phyloP scores from a whole-genome alignment of 768 basidiomycete genomes.

The Glaciozyma martinii region DNA sequence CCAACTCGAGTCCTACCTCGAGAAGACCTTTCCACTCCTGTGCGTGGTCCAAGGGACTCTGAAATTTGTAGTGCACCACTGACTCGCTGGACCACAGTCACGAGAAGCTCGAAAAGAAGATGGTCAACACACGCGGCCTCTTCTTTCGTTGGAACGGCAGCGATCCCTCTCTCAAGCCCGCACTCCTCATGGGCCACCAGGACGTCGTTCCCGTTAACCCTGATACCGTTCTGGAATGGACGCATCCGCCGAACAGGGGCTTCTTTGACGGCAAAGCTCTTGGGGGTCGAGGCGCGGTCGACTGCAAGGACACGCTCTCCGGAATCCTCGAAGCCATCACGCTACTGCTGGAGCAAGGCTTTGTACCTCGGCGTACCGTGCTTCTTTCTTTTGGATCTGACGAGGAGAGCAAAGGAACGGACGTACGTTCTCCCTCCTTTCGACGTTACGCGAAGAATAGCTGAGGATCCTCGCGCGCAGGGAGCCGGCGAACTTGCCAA shows the following conservation, averaged over 20 bases:
- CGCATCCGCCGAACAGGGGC: constrained; percentile 4
- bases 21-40: constrained; percentile 7
- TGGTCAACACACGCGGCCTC: constrained; percentile 67
- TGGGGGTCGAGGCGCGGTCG: constrained; percentile 13
- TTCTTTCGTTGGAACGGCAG: constrained; percentile 63
- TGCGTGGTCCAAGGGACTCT: neutral
- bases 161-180: constrained; percentile 54
- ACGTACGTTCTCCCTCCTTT: neutral
- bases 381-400: constrained; percentile 49
- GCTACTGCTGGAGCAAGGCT: constrained; percentile 54
- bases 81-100: constrained; percentile 37
- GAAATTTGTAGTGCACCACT: neutral
- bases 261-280: constrained; percentile 8
- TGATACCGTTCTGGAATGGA: neutral
- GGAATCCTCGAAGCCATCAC: constrained; percentile 47
- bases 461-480: neutral
- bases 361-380: constrained; percentile 55
- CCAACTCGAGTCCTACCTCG: constrained; percentile 5
- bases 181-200: constrained; percentile 41
- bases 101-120: constrained; percentile 50
- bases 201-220: constrained; percentile 5
- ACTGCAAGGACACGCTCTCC: constrained; percentile 13
- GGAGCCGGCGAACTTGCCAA: constrained; percentile 39
- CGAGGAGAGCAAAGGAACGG: constrained; percentile 48
- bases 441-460: no score